These are phyloP conservation scores for Elymus sibiricus DNA, from an alignment of 176 grass and related monocot species.

Conservation along the genomic window DNA sequence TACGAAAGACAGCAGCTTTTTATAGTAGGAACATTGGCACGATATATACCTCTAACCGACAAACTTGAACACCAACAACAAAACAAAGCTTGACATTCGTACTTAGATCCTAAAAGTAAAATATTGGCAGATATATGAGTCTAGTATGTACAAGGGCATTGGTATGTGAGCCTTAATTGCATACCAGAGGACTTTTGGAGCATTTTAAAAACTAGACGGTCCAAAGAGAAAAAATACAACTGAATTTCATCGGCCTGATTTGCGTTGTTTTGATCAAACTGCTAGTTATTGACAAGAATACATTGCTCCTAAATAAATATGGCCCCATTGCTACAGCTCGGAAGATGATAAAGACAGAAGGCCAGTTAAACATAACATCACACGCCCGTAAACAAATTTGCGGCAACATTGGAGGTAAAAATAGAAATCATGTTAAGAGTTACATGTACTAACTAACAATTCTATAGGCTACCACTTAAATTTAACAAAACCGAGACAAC, in stretches of 20 bases:
- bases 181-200: background rate
- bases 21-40: background rate
- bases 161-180: background rate
- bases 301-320: background rate
- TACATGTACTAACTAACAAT: background rate
- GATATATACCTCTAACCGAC: constrained; percentile 5
- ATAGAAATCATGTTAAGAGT: background rate
- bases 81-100: background rate
- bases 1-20: background rate
- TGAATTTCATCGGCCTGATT: background rate
- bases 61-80: background rate
- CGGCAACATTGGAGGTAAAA: background rate
- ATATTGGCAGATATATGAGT: background rate
- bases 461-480: background rate
- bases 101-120: background rate
- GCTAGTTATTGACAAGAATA: background rate
- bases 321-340: background rate
- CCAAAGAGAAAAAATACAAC: background rate
- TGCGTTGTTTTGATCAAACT: background rate
- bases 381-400: background rate
- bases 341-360: background rate
- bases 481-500: background rate
- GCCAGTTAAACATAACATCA: background rate
- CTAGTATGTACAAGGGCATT: background rate
- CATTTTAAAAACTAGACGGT: background rate